Evolutionary conservation across 768 basidiomycete species (phyloP), one percentile per base, ranked within the genome.

Genomic region (Leccinellum rugosiceps): DNA sequence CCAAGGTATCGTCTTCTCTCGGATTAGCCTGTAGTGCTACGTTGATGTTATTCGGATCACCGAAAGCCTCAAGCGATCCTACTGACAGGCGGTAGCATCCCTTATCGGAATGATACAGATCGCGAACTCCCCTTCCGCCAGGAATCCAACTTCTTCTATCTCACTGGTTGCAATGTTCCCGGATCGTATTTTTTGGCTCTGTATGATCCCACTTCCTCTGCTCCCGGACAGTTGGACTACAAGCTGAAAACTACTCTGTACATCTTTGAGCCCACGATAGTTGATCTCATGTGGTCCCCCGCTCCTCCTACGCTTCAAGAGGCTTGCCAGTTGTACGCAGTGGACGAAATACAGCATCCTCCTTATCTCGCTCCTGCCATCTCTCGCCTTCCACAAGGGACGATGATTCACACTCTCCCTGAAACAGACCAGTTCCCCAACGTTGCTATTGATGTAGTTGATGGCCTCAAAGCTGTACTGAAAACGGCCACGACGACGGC

Each of bases 101-200:
- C 79, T 1, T 91, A 77, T 66, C 77, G 91, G 59, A 83, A 92
- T 68, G 92, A 94, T 68, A 94, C 93, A 11, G 92, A 95, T 68
- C 81, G 92, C 31, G 91, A 93, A 73, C 74, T 92, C 44, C 68
- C 77, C 4, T 92, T 92, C 65, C 79, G 83, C 55, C 78, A 80
- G 66, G 92, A 94, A 72, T 88, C 87, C 64, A 96, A 96, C 73
- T 96, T 96, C 69, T 87, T 82, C 74, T 96, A 93, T 69, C 78
- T 96, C 15, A 83, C 90, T 0, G 94, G 92, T 52, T 93, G 90
- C 72, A 76, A 78, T 48, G 79, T 92, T 4, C 90, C 93, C 0
- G 79, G 80, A 0, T 86, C 90, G 1, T 84, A 83, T 60, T 71
- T 94, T 13, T 73, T 94, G 19, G 73, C 89, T 9, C 72, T 79